Base-by-base conservation (phyloP, 352 stramenopile genomes). In the Globisporangium solare region DNA sequence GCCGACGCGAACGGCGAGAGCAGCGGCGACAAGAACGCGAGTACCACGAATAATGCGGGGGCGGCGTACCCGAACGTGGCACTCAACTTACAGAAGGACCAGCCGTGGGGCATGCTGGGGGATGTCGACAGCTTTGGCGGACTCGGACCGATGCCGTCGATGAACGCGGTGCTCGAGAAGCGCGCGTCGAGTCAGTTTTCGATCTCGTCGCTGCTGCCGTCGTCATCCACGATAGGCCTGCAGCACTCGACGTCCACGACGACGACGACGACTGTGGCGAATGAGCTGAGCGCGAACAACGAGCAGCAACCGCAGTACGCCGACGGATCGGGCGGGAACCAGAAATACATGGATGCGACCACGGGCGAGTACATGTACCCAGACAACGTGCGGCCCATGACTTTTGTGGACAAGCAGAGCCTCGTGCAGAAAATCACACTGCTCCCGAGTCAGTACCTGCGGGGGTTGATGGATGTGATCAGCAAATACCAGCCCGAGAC, bases 401-500 rank as follows among this genome's bases (percentile, higher is more conserved):
- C 77, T 37, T 92, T 92, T 51, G 71, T 75, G 18, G 83, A 94
- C 58, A 94, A 94, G 57, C 81, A 94, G 59, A 71, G 74, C 7
- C 74, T 94, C 7, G 83, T 94, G 22, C 81, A 94, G 66, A 91
- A 88, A 63, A 94, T 94, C 56, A 94, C 83, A 56, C 71, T 94
- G 72, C 57, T 94, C 32, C 83, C 83, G 6, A 89, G 79, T 41
- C 83, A 94, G 56, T 94, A 94, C 51, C 59, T 94, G 40, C 81
- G 83, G 31, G 83, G 83, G 4, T 71, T 94, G 27, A 92, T 94
- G 73, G 83, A 94, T 54, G 82, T 94, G 13, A 94, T 94, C 60
- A 92, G 79, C 68, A 94, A 94, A 68, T 94, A 94, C 60, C 83
- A 94, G 56, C 81, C 82, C 0, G 83, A 94, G 58, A 94, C 79